Evolutionary conservation across 352 stramenopile genomes (phyloP).

Genomic region (Bremia lactucae): DNA sequence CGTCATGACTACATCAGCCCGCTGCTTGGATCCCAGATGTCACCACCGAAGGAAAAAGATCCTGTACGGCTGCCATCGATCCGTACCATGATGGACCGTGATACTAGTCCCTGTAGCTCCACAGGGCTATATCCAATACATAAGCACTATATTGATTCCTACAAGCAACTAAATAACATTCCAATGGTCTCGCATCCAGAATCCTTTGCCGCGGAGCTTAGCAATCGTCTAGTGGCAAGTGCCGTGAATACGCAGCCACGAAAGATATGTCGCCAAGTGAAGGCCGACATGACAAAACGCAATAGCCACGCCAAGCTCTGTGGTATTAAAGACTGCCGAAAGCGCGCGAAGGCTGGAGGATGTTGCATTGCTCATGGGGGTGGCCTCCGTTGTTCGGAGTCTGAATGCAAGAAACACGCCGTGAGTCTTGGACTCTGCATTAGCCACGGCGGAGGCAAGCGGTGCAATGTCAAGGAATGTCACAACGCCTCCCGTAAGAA

Average conservation of each 20-base stretch:
- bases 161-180: constrained; percentile 42
- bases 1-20: constrained; percentile 57
- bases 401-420: constrained; percentile 66
- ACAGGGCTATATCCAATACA: constrained; percentile 17
- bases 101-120: constrained; percentile 24
- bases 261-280: constrained; percentile 24
- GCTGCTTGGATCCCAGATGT: constrained; percentile 36
- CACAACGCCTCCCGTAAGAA: constrained; percentile 75
- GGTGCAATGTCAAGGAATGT: constrained; percentile 63
- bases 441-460: constrained; percentile 72
- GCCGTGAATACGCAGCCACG: constrained; percentile 23
- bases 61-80: constrained; percentile 51
- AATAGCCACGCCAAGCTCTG: constrained; percentile 67
- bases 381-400: constrained; percentile 60
- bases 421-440: constrained; percentile 79
- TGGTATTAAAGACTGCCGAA: constrained; percentile 57
- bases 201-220: constrained; percentile 24
- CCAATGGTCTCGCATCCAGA: constrained; percentile 14
- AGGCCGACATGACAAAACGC: constrained; percentile 22
- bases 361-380: constrained; percentile 78
- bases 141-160: constrained; percentile 55
- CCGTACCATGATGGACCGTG: constrained; percentile 53
- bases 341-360: constrained; percentile 69
- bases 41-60: constrained; percentile 29
- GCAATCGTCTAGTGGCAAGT: constrained; percentile 39